These are phyloP conservation scores for Aspergillus sojae DNA, from an alignment of 2,329 filamentous ascomycete genomes.

Conservation along the genomic window DNA sequence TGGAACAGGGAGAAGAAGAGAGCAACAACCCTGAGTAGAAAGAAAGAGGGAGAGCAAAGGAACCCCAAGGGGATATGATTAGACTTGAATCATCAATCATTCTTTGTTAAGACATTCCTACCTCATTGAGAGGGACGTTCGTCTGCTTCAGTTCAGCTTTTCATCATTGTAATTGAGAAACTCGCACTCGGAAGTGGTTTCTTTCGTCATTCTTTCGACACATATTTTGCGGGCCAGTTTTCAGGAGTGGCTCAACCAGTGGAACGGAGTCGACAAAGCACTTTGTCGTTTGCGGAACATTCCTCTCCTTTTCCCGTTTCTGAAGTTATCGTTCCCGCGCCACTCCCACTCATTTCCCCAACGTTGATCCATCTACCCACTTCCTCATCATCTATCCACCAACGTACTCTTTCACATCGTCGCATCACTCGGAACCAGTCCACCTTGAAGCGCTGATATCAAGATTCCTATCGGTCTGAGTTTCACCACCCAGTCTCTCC, in stretches of 20 bases:
- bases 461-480: slow-evolving; percentile 14
- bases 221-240: not conserved
- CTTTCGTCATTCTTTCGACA: slow-evolving; percentile 2
- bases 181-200: not conserved
- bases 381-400: slow-evolving; percentile 50
- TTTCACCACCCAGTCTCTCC: slow-evolving; percentile 21
- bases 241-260: not conserved
- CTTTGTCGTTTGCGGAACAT: slow-evolving; percentile 12
- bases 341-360: slow-evolving; percentile 15
- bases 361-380: slow-evolving; percentile 14
- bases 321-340: slow-evolving; percentile 26
- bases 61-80: slow-evolving; percentile 1
- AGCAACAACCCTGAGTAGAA: slow-evolving; percentile 6
- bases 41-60: slow-evolving; percentile 9
- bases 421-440: slow-evolving; percentile 29
- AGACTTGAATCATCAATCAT: slow-evolving; percentile 9
- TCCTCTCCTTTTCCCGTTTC: slow-evolving; percentile 23
- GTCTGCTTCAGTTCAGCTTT: slow-evolving; percentile 1
- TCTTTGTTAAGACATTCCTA: slow-evolving; percentile 8
- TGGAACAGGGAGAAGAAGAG: slow-evolving; percentile 14
- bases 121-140: slow-evolving; percentile 4
- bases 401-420: slow-evolving; percentile 38
- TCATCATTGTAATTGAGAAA: slow-evolving; percentile 5
- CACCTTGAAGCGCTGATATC: slow-evolving; percentile 27
- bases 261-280: not conserved